Base-by-base conservation (phyloP, 176 grass and related monocot genomes). In the Hsuehochloa calcarea region DNA sequence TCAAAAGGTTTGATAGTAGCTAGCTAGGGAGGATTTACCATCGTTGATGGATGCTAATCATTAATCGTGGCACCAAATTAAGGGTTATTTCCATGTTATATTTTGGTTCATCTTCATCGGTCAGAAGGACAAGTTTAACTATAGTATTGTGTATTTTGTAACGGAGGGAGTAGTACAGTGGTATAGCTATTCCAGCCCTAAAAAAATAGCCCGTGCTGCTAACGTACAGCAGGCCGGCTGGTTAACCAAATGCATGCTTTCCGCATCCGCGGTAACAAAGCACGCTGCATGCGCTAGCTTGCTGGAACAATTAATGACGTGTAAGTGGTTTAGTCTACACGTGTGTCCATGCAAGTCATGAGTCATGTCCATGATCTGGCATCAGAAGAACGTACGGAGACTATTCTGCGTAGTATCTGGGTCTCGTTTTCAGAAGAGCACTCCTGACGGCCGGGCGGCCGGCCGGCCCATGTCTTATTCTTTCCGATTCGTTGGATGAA, bases 331-430 rank as follows among this genome's bases (percentile, higher is more conserved):
- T 6, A 14, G 29, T 10, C 1, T 62, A 74, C 81, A 83, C 27
- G 72, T 75, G 76, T 40, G 68, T 54, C 45, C 85, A 74, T 51
- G 67, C 69, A 65, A 34, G 85, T 39, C 84, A 86, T 70, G 74
- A 26, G 59, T 38, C 13, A 38, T 74, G 59, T 75, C 22, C 34
- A 43, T 66, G 82, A 72, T 85, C 61, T 46, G 5, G 47, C 23
- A 14, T 31, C 78, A 55, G 15, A 37, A 35, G 38, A 65, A 55
- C 46, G n/a, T n/a, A n/a, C n/a, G 26, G 19, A 2, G 41, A 41
- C 35, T 38, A 22, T 65, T 31, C 25, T 78, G 22, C 5, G 16
- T 52, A 52, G 5, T 17, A 6, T 1, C 17, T 19, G 50, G 50
- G 50, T 19, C 15, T 52, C 50, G 44, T 45, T 61, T 62, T 34